These are phyloP conservation scores for Letharia lupina DNA, from an alignment of 495 filamentous ascomycete genomes.

Conservation along the genomic window DNA sequence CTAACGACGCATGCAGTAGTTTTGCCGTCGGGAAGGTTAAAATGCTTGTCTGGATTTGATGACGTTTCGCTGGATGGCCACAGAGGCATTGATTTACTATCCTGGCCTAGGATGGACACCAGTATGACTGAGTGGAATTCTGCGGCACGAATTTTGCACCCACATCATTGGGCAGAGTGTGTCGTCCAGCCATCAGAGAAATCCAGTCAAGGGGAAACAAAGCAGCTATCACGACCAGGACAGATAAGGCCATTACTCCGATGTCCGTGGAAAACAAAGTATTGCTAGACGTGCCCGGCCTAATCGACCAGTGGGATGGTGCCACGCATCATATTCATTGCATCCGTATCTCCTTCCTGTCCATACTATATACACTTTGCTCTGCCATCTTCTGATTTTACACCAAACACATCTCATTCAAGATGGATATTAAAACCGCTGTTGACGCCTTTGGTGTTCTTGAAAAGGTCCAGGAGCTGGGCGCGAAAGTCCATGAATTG, in stretches of 20 bases:
- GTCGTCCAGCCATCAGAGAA: background rate
- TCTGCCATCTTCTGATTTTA: background rate
- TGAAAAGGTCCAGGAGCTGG: background rate
- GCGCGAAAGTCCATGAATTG: background rate
- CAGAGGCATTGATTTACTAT: background rate
- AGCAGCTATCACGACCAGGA: background rate
- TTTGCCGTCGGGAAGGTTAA: background rate
- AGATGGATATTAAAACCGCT: background rate
- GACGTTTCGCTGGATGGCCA: background rate
- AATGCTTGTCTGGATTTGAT: background rate
- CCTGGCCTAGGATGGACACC: background rate
- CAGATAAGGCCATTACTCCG: background rate
- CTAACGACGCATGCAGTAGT: background rate
- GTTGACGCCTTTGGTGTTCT: background rate
- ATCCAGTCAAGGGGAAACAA: background rate
- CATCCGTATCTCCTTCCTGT: background rate
- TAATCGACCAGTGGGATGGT: background rate
- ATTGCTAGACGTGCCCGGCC: background rate
- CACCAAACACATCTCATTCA: background rate
- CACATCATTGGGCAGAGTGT: background rate
- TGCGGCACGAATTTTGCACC: background rate
- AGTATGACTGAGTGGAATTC: background rate
- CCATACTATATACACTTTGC: background rate
- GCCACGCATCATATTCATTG: background rate
- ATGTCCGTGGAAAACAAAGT: background rate